Percentiles rank a stretch among this genome's conserved stretches.
These are phyloP conservation scores for Climacium dendroides DNA, from an alignment of 225 moss, liverwort and hornwort genomes.

Conservation along the genomic window DNA sequence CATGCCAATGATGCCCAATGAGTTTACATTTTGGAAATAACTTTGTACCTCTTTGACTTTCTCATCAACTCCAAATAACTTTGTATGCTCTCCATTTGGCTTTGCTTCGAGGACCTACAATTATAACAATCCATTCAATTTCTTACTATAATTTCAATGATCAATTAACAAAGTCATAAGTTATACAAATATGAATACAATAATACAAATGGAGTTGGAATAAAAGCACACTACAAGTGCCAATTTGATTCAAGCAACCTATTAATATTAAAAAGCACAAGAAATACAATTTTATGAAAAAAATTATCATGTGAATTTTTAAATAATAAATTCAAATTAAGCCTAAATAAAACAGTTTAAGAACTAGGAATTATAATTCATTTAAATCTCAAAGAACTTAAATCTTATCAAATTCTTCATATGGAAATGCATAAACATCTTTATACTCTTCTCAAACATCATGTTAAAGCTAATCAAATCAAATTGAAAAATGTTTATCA, in stretches of 20 bases:
- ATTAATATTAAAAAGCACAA: fast-evolving
- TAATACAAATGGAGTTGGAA: neutral
- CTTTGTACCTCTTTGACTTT: too few relatives aligned
- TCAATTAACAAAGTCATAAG: neutral
- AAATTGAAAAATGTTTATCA: too few relatives aligned
- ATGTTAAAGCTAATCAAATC: too few relatives aligned
- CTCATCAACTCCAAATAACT: too few relatives aligned
- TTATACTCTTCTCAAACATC: neutral
- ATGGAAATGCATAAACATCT: neutral
- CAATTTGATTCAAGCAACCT: neutral
- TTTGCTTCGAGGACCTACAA: neutral
- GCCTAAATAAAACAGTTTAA: fast-evolving
- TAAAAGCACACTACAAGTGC: neutral
- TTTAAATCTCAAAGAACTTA: neutral
- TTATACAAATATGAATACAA: neutral
- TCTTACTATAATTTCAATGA: neutral
- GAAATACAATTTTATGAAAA: too few relatives aligned
- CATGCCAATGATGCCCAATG: too few relatives aligned
- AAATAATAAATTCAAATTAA: neutral
- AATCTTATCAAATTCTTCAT: neutral
- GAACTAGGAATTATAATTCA: too few relatives aligned
- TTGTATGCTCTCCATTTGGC: too few relatives aligned
- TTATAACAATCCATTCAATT: neutral
- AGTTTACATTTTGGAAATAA: too few relatives aligned
- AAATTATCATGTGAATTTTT: neutral